Conservation (phyloP, 257 asterid species). For the Jacaranda copaia region DNA sequence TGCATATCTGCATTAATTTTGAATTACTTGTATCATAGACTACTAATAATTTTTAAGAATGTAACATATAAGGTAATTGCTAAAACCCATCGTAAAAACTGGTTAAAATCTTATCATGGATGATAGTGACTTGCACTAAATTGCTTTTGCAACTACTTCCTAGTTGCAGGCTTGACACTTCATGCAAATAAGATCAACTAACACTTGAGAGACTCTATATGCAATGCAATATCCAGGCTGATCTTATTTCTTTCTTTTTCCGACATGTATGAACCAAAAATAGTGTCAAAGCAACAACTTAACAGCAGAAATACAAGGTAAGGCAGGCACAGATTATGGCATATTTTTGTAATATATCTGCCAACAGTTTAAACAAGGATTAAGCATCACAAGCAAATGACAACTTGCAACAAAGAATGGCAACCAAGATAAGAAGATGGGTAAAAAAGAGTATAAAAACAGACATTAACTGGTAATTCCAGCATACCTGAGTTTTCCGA, state of each 20-base stretch:
- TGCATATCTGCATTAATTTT: too few relatives aligned
- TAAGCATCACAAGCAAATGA: constrained; percentile 21
- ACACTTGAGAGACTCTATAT: too few relatives aligned
- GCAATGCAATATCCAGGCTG: neutral
- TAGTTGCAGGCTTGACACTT: too few relatives aligned
- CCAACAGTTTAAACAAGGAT: neutral
- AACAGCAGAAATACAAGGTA: neutral
- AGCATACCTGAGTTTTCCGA: constrained; percentile 92
- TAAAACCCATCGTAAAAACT: too few relatives aligned
- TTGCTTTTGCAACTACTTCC: too few relatives aligned
- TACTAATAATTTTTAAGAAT: too few relatives aligned
- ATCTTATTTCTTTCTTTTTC: neutral
- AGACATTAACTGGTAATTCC: neutral
- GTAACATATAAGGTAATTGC: too few relatives aligned
- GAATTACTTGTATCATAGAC: too few relatives aligned
- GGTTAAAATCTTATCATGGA: too few relatives aligned
- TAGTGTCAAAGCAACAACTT: constrained; percentile 2
- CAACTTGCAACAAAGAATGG: neutral
- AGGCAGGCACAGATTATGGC: neutral
- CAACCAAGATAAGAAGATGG: constrained; percentile 14
- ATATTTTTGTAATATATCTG: constrained; percentile 2
- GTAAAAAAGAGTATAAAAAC: neutral
- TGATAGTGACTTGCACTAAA: too few relatives aligned
- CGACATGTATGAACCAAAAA: neutral
- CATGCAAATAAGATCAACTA: too few relatives aligned